Evolutionary conservation across 2,329 filamentous ascomycete genomes (phyloP), one percentile per base, ranked within the genome.

Genomic region (Diaporthe sp.): DNA sequence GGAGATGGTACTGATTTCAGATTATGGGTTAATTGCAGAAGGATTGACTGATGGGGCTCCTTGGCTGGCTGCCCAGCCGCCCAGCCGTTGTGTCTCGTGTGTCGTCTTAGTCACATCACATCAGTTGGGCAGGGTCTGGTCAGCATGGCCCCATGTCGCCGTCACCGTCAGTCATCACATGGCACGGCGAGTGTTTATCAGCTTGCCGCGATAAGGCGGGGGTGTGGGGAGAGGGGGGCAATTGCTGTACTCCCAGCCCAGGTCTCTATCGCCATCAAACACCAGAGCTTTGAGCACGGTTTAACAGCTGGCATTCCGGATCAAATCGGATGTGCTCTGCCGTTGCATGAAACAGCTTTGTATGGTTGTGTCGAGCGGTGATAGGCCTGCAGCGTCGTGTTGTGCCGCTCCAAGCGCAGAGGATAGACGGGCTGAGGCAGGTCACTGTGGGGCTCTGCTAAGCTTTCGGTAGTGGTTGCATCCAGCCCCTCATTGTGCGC

Each of bases 391-490:
- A 25, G 13, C 46, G 22, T 25, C 31, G 31, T 19, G 31, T 13
- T 7, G 34, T 55, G 46, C 13, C 34, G 17, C 31, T 2, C n/a
- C 15, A 25, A 37, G 46, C 34, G 46, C 46, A 28, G 44, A 19
- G 28, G 22, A 1, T 28, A 34, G 28, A 49, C 37, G 34, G 42
- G n/a, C 9, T 19, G 61, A 73, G 13, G 10, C 19, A n/a, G 44
- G 62, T 39, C 44, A 13, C 17, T 37, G 65, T 55, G 65, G 65
- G 46, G 65, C 65, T 55, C 65, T 69, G 46, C 65, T 69, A 69
- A 69, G 65, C 65, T 69, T 55, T 55, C 49, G 46, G 65, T 69
- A 69, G 65, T 69, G 65, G 65, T 69, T 69, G 65, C 65, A 55
- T 69, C 34, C 65, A 69, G 49, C 65, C 65, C 65, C 65, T 69